Evolutionary conservation across 1,139 yeast species (phyloP).

Genomic region (Saccharomyces hybrid): DNA sequence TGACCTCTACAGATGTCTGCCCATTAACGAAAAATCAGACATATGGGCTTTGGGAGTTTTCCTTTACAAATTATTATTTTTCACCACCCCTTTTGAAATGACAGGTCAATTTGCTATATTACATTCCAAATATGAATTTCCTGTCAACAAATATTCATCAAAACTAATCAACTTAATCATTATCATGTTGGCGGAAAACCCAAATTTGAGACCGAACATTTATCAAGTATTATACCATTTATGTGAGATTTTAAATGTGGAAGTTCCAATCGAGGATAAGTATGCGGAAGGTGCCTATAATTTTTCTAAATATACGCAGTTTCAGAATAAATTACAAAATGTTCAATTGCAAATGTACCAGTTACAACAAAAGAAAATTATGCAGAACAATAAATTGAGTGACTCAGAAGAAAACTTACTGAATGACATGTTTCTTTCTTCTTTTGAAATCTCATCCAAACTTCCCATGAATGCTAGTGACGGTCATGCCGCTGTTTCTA

Average conservation of each 20-base stretch:
- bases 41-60: constrained; percentile 96
- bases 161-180: constrained; percentile 65
- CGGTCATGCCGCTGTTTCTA: background rate
- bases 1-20: constrained; percentile 73
- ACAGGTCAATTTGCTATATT: constrained; percentile 63
- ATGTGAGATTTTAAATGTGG: constrained; percentile 47
- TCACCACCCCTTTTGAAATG: constrained; percentile 90
- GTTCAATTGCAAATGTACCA: constrained; percentile 28
- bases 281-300: constrained; percentile 36
- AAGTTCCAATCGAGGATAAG: constrained; percentile 45
- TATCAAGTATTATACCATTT: constrained; percentile 73
- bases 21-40: constrained; percentile 91
- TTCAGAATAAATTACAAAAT: constrained; percentile 33
- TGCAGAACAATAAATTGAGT: constrained; percentile 12
- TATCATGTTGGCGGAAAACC: constrained; percentile 75
- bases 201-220: constrained; percentile 76
- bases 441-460: constrained; percentile 29
- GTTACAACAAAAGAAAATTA: constrained; percentile 22
- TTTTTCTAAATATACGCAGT: constrained; percentile 33
- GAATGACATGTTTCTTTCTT: constrained; percentile 22
- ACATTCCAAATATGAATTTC: constrained; percentile 55
- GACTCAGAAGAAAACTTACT: constrained; percentile 15
- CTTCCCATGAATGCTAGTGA: constrained; percentile 17
- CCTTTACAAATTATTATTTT: constrained; percentile 83
- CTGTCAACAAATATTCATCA: constrained; percentile 44